Evolutionary conservation across 805 yeast species (phyloP).

Genomic region (Lachancea fermentati): DNA sequence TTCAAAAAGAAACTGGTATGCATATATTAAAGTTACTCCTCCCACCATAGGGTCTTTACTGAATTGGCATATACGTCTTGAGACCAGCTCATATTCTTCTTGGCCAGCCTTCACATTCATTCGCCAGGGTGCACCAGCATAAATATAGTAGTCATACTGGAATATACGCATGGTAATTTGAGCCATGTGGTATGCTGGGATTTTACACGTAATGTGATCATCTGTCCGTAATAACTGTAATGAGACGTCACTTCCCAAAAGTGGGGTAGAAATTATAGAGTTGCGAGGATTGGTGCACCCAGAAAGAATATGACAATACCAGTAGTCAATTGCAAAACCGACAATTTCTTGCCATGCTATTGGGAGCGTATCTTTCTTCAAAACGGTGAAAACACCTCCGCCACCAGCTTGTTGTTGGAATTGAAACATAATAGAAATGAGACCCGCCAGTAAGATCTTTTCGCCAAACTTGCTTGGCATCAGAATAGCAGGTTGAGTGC

Average conservation of each 20-base stretch:
- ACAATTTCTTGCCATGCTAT: slow-evolving; percentile 67
- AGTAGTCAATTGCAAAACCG: slow-evolving; percentile 63
- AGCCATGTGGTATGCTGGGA: slow-evolving; percentile 66
- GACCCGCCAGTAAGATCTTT: slow-evolving; percentile 59
- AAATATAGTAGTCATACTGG: slow-evolving; percentile 72
- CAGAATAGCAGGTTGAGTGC: background rate
- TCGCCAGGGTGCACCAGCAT: slow-evolving; percentile 77
- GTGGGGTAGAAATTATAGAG: slow-evolving; percentile 15
- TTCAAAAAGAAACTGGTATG: slow-evolving; percentile 56
- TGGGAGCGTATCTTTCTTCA: slow-evolving; percentile 18
- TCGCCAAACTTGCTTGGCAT: slow-evolving; percentile 51
- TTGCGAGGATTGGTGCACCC: slow-evolving; percentile 29
- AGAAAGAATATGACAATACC: slow-evolving; percentile 45
- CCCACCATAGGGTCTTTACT: slow-evolving; percentile 39
- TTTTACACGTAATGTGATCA: slow-evolving; percentile 41
- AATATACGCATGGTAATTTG: slow-evolving; percentile 67
- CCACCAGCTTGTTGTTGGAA: slow-evolving; percentile 52
- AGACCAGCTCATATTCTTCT: slow-evolving; percentile 44
- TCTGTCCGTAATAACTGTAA: slow-evolving; percentile 4
- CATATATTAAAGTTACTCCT: slow-evolving; percentile 51
- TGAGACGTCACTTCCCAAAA: slow-evolving; percentile 1
- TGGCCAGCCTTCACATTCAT: slow-evolving; percentile 60
- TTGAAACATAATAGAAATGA: slow-evolving; percentile 61
- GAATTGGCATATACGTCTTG: slow-evolving; percentile 37
- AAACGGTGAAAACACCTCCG: slow-evolving; percentile 10